Base-by-base conservation (phyloP, 1,139 yeast species). In the Diutina mesorugosa region DNA sequence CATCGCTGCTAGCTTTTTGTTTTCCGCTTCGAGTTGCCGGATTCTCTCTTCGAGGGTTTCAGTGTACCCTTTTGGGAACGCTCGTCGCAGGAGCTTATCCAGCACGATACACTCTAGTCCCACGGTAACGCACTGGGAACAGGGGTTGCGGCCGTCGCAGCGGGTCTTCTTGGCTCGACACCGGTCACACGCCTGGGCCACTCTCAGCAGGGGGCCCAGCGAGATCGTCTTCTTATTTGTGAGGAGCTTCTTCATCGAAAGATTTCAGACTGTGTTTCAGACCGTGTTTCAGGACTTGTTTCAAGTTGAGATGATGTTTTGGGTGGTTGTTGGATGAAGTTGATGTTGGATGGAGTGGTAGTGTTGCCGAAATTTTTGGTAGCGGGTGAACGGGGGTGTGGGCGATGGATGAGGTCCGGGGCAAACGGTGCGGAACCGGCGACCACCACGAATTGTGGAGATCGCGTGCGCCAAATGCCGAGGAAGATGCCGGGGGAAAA, bases 121-220 rank as follows among this genome's bases (percentile, higher is more conserved):
- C 2, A 73, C 76, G 7, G 74, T 66, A 18, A 71, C 71, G 64
- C 80, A 76, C 46, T 72, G 66, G 14, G 77, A 71, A 60, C 80
- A 76, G 0, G 85, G 84, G 47, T 78, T 75, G 64, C 73, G 76
- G n/a, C 88, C 88, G 62, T 84, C 89, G 70, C 90, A 85, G 59
- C 83, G 78, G 46, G 85, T 82, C 70, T 88, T 88, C 67, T 88
- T 88, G 54, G 90, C 87, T 56, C 96, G 72, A 65, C 96, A 88
- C 56, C 96, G 69, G 66, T 89, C 96, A 69, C 96, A 89, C 0
- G 96, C 95, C 64, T 88, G 96, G 0, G 95, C 90, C 21, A 84
- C 82, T 59, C 90, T 69, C 58, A 29, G 53, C 16, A 6, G n/a
- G 5, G 53, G 28, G 7, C 53, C 53, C 32, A 29, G 21, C 8